Evolutionary conservation across 176 grass and related monocot species (phyloP).

Genomic region (Sorghum bicolor): Sorghum_bicolor_NCBIv3 NC_012873.2:65697001-65697500

Average conservation of each 20-base stretch:
- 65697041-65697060: slow-evolving; percentile 15
- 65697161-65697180: slow-evolving; percentile 97
- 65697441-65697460: slow-evolving; percentile 91
- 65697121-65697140: slow-evolving; percentile 52
- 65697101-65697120: neutral
- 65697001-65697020: neutral
- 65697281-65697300: slow-evolving; percentile 99
- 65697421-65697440: slow-evolving; percentile 86
- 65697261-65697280: slow-evolving; percentile 97
- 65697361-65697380: neutral
- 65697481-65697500: slow-evolving; percentile 94
- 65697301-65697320: slow-evolving; percentile 98
- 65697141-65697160: slow-evolving; percentile 98
- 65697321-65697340: neutral
- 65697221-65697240: slow-evolving; percentile 91
- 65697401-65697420: slow-evolving; percentile 95
- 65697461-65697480: slow-evolving; percentile 95
- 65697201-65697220: slow-evolving; percentile 95
- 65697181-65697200: slow-evolving; percentile 94
- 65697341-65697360: slow-evolving; percentile 18
- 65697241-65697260: slow-evolving; percentile 94
- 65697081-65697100: neutral
- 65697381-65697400: slow-evolving; percentile 6
- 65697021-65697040: neutral
- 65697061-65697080: neutral